Evolutionary conservation across 192 early-diverging fungal genomes (phyloP).

Genomic region (Globomyces pollinis-pini): DNA sequence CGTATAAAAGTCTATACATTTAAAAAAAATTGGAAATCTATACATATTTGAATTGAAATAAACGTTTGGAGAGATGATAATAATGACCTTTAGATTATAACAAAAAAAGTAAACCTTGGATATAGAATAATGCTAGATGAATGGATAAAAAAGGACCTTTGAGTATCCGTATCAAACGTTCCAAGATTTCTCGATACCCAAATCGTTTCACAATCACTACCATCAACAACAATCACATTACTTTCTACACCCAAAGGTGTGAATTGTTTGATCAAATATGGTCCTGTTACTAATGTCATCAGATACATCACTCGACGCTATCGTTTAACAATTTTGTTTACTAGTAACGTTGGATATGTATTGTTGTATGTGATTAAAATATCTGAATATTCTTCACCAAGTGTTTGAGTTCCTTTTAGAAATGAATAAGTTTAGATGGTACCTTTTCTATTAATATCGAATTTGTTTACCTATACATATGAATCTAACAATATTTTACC

Average conservation of each 20-base stretch:
- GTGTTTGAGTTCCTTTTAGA: conserved; percentile 62
- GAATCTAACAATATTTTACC: too few species aligned
- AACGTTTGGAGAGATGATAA: conserved; percentile 73
- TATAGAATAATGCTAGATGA: conserved; percentile 86
- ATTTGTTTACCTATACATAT: conserved; percentile 59
- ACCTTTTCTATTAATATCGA: too few species aligned
- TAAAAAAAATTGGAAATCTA: not conserved
- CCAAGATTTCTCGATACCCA: too few species aligned
- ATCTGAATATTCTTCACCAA: conserved; percentile 95
- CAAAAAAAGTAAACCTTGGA: not conserved
- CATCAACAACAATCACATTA: too few species aligned
- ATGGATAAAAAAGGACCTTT: conserved; percentile 23
- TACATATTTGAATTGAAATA: conserved; percentile 75
- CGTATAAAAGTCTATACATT: conserved; percentile 64
- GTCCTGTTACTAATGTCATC: too few species aligned
- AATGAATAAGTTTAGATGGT: too few species aligned
- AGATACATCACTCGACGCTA: too few species aligned
- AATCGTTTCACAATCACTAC: too few species aligned
- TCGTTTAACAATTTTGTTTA: too few species aligned
- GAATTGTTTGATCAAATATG: too few species aligned
- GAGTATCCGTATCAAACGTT: not conserved
- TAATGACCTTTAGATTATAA: conserved; percentile 75
- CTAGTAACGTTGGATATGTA: conserved; percentile 27
- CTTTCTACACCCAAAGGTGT: too few species aligned
- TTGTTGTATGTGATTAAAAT: conserved; percentile 48